Base-by-base conservation (phyloP, 2,329 filamentous ascomycete species). In the Hypoxylon sp. region DNA sequence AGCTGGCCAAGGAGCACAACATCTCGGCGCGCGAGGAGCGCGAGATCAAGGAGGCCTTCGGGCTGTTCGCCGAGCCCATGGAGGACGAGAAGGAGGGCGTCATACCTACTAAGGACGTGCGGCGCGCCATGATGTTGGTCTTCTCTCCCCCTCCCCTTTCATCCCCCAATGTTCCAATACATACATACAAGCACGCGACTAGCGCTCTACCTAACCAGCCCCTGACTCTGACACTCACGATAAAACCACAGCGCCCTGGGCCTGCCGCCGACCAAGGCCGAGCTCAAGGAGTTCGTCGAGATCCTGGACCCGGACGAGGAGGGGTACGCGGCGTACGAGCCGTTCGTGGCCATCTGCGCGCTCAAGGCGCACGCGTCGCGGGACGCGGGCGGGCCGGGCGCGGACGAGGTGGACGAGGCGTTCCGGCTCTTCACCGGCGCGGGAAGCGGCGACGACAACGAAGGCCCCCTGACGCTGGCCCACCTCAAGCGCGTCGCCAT, bases 1-100 rank as follows among this genome's bases (percentile, higher is more conserved):
- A 92, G 74, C 90, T 97, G 68, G 94, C 94, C 24, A 94, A 93
- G 77, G 92, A 97, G 72, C 88, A 97, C 82, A 88, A 92, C 74
- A 86, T 98, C 70, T 88, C 86, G 11, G 89, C 88, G 35, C 86
- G 89, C 63, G 89, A 97, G 76, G 94, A 98, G 77, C 83, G 84
- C 66, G 92, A 97, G 77, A 97, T 99, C 71, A 88, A 86, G 69
- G 93, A 97, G 75, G 93, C 93, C 11, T 98, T 95, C 74, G 81
- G 84, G 18, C 83, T 98, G 6, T 99, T 98, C 73, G 79, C 87
- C 1, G 83, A 89, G 65, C 85, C 88, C 29, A 85, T 85, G 74
- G 82, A 87, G 17, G 85, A 88, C 48, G 88, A 93, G 68, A 91
- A 91, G 70, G 79, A 88, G 53, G 88, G 88, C 58, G 86, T 90